Evolutionary conservation across 345 rosid species (phyloP), one percentile per base, ranked within the genome.

Genomic region (Rubroshorea leprosula): DNA sequence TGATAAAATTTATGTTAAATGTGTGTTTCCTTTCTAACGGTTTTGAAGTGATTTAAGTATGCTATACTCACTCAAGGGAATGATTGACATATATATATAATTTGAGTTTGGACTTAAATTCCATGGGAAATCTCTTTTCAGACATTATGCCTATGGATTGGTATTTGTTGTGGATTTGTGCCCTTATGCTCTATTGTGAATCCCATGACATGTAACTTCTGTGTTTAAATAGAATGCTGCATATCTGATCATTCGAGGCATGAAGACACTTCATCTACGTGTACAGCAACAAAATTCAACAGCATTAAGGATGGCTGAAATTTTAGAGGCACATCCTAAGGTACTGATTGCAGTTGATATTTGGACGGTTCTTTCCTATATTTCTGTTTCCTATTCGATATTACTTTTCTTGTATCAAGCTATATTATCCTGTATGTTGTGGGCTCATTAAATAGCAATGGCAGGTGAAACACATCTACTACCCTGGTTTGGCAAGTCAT

Each of bases 311-410:
- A 87, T 93, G 96, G 97, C 99, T 88, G 58, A 83, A 73, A 53
- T 93, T 90, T 93, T 93, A 87, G 97, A 93, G 97, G 99, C 86
- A 67, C 99, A 93, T 93, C 97, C 97, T 62, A 93, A 84, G 96
- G 97, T 89, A 63, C 64, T 46, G 54, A 46, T 25, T 4, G 38
- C 38, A 23, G 10, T 52, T 12, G 31, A 10, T 8, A 3, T 47
- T 15, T 19, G 44, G 26, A 21, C 12, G 41, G 31, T 35, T 35
- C 41, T 3, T 35, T 35, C 41, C 41, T 35, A 3, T 35, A 35
- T 35, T 8, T 13, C 41, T 35, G 12, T 35, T 6, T 35, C 12
- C 11, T 8, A 8, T 2, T 35, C 41, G 12, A 35, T 35, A 35
- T 35, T 35, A 13, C 41, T 35, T 35, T 35, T 35, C 41, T 35